Evolutionary conservation across 2,329 filamentous ascomycete genomes (phyloP).

Genomic region (Fusarium falciforme): DNA sequence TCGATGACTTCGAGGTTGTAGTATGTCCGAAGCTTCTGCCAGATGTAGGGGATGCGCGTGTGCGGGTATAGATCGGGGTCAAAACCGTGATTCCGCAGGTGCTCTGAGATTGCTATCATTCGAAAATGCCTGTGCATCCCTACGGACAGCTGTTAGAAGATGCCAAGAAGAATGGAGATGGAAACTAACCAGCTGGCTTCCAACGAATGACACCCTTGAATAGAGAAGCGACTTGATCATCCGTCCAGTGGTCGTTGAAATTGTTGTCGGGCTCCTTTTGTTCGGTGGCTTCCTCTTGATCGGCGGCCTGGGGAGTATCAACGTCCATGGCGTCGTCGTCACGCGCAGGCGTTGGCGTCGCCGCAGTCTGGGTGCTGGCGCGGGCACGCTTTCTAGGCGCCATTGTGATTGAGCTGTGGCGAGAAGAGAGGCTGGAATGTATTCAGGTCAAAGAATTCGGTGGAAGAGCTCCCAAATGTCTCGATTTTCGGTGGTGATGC

Average conservation of each 20-base stretch:
- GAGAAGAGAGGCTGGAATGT: background rate
- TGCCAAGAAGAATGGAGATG: background rate
- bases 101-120: constrained; percentile 86
- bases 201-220: constrained; percentile 93
- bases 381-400: constrained; percentile 77
- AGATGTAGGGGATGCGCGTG: constrained; percentile 90
- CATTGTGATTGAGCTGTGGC: constrained; percentile 57
- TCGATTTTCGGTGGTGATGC: background rate
- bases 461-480: background rate
- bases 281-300: constrained; percentile 50
- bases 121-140: constrained; percentile 95
- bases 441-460: background rate
- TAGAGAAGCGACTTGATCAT: constrained; percentile 92
- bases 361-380: constrained; percentile 62
- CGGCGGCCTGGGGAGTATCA: constrained; percentile 66
- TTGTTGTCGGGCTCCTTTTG: constrained; percentile 37
- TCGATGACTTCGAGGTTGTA: constrained; percentile 91
- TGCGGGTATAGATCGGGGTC: constrained; percentile 77
- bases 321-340: constrained; percentile 72
- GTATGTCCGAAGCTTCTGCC: constrained; percentile 84
- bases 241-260: constrained; percentile 84
- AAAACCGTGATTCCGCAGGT: constrained; percentile 83
- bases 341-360: constrained; percentile 64
- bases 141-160: constrained; percentile 47
- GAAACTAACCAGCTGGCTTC: constrained; percentile 86